Percentiles rank a stretch among this genome's conserved stretches.
phyloP scores from a whole-genome alignment of 148 eudicot species.

The Gaultheria prostrata region DNA sequence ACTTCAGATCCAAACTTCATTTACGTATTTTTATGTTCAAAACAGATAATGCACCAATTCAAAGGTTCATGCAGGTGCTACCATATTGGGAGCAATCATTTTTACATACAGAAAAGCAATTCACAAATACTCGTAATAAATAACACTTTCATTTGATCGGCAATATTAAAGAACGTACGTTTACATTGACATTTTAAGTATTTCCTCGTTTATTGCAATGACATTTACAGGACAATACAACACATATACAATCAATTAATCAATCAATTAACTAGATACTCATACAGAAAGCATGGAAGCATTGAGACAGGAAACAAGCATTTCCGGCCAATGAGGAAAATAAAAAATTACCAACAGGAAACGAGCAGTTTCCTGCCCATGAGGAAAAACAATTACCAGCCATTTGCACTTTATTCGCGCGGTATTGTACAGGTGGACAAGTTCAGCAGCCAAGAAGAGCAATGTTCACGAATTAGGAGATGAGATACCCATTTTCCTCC shows the following conservation, averaged over 20 bases:
- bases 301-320: conserved; percentile 24
- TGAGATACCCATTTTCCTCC: conserved; percentile 74
- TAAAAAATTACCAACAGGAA: background rate
- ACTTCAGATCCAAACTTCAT: no score
- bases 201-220: conserved; percentile 1
- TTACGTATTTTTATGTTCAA: no score
- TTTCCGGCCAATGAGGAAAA: conserved; percentile 15
- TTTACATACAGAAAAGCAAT: background rate
- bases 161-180: background rate
- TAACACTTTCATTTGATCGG: no score
- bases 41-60: no score
- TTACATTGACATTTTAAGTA: background rate
- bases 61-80: background rate
- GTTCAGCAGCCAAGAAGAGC: background rate
- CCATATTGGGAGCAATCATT: background rate
- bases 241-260: background rate
- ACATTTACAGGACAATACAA: background rate
- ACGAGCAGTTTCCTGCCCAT: conserved; percentile 23
- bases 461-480: conserved; percentile 28
- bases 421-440: conserved; percentile 2
- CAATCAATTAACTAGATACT: background rate
- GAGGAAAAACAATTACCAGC: background rate
- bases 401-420: background rate
- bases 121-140: no score
- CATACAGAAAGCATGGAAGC: background rate